Percentiles rank a stretch among this genome's conserved stretches.
Evolutionary conservation across 139 green algal genomes (phyloP).

Genomic region (Pycnococcus provasolii): DNA sequence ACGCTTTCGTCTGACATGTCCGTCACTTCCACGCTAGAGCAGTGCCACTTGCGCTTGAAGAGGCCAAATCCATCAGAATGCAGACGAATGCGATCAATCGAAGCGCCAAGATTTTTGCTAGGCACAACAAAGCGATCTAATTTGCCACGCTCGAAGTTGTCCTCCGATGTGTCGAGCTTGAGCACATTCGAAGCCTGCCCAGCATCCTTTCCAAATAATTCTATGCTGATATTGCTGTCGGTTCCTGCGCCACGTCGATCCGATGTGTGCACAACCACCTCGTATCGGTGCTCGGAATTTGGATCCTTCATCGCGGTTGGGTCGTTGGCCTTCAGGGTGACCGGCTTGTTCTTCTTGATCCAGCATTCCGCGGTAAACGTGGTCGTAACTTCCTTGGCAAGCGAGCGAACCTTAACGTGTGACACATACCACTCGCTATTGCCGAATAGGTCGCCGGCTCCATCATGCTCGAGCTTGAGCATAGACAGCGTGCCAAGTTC

Average conservation of each 20-base stretch:
- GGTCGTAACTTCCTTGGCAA: no score
- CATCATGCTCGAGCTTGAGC: no score
- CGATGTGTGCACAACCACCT: slow-evolving; percentile 35
- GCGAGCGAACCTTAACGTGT: not conserved
- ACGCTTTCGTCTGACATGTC: slow-evolving; percentile 24
- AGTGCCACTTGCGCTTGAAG: slow-evolving; percentile 30
- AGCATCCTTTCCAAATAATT: slow-evolving; percentile 18
- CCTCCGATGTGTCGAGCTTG: not conserved
- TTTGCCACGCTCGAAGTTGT: slow-evolving; percentile 25
- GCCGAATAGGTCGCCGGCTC: not conserved
- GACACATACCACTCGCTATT: not conserved
- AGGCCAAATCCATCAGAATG: slow-evolving; percentile 36
- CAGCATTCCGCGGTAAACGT: no score
- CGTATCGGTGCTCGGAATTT: not conserved
- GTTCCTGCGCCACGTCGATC: slow-evolving; percentile 43
- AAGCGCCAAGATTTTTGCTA: no score
- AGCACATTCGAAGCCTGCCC: slow-evolving; percentile 18
- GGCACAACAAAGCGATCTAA: not conserved
- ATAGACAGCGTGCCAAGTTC: no score
- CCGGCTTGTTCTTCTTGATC: not conserved
- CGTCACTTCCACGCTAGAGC: slow-evolving; percentile 18
- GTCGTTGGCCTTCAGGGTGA: not conserved
- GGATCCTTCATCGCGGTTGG: not conserved
- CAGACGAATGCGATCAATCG: no score
- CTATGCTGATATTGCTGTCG: slow-evolving; percentile 52